Base-by-base conservation (phyloP, 2,329 filamentous ascomycete genomes). In the Triangularia verruculosa region DNA sequence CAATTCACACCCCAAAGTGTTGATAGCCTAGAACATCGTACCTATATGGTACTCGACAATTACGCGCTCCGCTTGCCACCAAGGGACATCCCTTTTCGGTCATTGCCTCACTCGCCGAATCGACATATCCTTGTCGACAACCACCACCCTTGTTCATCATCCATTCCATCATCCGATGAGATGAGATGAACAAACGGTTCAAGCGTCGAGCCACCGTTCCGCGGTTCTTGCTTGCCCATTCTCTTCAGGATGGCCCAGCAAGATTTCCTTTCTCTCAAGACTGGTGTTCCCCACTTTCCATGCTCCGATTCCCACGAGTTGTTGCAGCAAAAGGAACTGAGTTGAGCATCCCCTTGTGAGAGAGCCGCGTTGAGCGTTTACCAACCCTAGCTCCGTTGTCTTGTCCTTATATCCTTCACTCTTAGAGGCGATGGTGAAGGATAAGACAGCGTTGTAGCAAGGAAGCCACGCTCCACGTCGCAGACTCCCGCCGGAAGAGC, bases 61-160 rank as follows among this genome's bases (percentile, higher is more conserved):
- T 17, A 15, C 51, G 63, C 64, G 61, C 27, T 62, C 57, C 64
- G 57, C 60, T 62, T 60, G 30, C 55, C n/a, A 25, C 30, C 51
- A 47, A 47, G 39, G 15, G 34, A n/a, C 22, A 39, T 22, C 5
- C 51, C 12, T 52, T 52, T 20, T 22, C 22, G 53, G 30, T 25
- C 47, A 20, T 28, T 5, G 32, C 28, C 13, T 47, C 39, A 47
- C 39, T 47, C 39, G 39, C 39, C 39, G 20, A 20, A 47, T 47
- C 39, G 39, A 47, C 8, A 3, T 20, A 20, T 47, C 5, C 61
- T 13, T 43, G 34, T 53, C 43, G 22, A 34, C 55, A 39, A 27
- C 52, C 51, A 30, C 32, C 9, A 34, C 28, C 34, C 39, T 30
- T 53, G 59, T 15, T 64, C 62, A 59, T 56, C 62, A 53, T 17